Conservation (phyloP, 2,329 filamentous ascomycete species). For the Botryotinia calthae region DNA sequence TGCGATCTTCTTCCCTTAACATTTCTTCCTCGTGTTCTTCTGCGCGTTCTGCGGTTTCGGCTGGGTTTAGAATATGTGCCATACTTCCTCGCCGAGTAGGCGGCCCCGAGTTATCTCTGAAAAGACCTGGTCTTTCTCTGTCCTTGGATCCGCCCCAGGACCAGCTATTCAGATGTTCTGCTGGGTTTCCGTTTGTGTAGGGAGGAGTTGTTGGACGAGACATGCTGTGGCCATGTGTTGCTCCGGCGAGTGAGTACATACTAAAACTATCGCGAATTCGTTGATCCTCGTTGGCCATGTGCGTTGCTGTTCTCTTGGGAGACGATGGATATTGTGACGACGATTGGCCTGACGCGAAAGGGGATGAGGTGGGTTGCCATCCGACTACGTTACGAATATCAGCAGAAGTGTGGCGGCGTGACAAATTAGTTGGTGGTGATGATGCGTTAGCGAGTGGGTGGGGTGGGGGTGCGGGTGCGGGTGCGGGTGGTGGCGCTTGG, state of each 20-base stretch:
- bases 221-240: conserved; percentile 34
- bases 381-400: conserved; percentile 83
- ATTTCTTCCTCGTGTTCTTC: conserved; percentile 66
- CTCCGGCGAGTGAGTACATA: conserved; percentile 55
- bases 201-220: conserved; percentile 39
- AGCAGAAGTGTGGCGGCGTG: conserved; percentile 86
- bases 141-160: conserved; percentile 37
- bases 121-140: conserved; percentile 32
- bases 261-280: conserved; percentile 61
- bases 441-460: conserved; percentile 65
- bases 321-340: conserved; percentile 66
- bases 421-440: conserved; percentile 65
- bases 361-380: conserved; percentile 65
- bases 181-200: conserved; percentile 33
- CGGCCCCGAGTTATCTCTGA: conserved; percentile 51
- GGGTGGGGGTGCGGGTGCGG: conserved; percentile 46
- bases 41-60: conserved; percentile 63
- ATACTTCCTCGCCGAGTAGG: conserved; percentile 68
- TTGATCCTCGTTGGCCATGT: conserved; percentile 51
- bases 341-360: conserved; percentile 62
- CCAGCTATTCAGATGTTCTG: conserved; percentile 38
- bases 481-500: conserved; percentile 56
- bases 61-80: conserved; percentile 70
- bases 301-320: conserved; percentile 50
- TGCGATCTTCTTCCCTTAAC: conserved; percentile 52